Base-by-base conservation (phyloP, 352 stramenopile species). In the Phytophthora tubulina region DNA sequence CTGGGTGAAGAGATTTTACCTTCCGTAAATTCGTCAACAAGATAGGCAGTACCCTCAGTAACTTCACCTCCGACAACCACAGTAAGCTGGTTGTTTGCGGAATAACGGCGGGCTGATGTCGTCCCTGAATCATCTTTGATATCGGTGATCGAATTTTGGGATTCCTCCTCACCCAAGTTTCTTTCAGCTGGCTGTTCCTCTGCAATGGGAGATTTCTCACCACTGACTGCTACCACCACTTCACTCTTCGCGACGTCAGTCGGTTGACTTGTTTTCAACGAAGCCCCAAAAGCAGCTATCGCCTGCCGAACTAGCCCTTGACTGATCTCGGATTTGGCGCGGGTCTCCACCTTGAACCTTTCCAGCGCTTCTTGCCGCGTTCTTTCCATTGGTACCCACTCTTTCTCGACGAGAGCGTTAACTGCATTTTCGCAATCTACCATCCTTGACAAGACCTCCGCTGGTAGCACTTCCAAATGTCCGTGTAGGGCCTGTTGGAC, bases 301-400 rank as follows among this genome's bases (percentile, higher is more conserved):
- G 86, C 84, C 63, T 88, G 79, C 9, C 68, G 73, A 21, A 91
- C 80, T 11, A 92, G 72, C 2, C 70, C 76, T 63, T 91, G 75
- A 27, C 78, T 91, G 4, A 51, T 51, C 41, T 80, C 55, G 2
- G 78, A 85, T 53, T 84, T 88, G 2, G 59, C 65, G 14, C 63
- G 64, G 1, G 67, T 53, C 14, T 77, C 69, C 6, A 66, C 55
- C 57, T 82, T 85, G 27, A 90, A 72, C 0, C 60, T 55, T 6
- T 89, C 76, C 36, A 91, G 51, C 17, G 81, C 79, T 33, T 86
- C 44, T 31, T 83, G 78, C 1, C 81, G 74, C 17, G 74, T 75
- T 45, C 80, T 81, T 63, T 94, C 83, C 67, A 82, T 73, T 11
- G 83, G 81, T 10, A 81, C 60, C 86, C 86, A 94, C 57, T 92